These are phyloP conservation scores for Calonectria pseudoreteaudii DNA, from an alignment of 2,329 filamentous ascomycete species.

Conservation along the genomic window DNA sequence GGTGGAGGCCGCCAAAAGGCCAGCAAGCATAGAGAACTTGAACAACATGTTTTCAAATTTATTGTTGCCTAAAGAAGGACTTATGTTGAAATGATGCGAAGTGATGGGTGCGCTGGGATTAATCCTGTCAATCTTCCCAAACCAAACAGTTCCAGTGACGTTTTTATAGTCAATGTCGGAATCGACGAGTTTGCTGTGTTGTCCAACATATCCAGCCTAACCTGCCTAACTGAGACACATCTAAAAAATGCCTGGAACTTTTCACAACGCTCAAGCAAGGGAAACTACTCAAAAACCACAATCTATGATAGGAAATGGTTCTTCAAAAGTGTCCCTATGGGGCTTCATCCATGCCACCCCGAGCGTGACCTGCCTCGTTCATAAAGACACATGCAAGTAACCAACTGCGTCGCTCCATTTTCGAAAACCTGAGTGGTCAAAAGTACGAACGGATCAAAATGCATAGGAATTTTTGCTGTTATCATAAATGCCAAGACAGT, in stretches of 20 bases:
- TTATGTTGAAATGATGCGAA: not conserved
- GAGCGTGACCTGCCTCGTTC: slow-evolving; percentile 18
- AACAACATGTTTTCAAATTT: slow-evolving; percentile 3
- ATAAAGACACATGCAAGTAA: not conserved
- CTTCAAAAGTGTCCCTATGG: not conserved
- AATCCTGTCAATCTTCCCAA: not conserved
- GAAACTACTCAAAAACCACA: not conserved
- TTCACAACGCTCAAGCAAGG: not conserved
- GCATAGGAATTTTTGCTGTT: slow-evolving; percentile 1
- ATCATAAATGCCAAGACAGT: slow-evolving; percentile 17
- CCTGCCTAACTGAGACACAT: not conserved
- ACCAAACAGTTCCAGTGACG: too few relatives aligned
- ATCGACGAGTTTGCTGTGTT: not conserved
- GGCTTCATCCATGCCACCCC: not conserved
- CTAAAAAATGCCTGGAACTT: not conserved
- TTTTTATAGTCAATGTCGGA: not conserved
- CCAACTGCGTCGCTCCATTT: not conserved
- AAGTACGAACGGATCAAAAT: not conserved
- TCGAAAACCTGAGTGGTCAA: not conserved
- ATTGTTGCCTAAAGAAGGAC: not conserved
- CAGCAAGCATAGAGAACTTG: slow-evolving; percentile 7
- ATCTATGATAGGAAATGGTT: not conserved
- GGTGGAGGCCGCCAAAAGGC: slow-evolving; percentile 15
- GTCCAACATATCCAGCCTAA: not conserved
- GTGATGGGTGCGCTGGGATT: not conserved